Evolutionary conservation across 208 protist species (phyloP).

Genomic region (Wallacemonas collosoma): DNA sequence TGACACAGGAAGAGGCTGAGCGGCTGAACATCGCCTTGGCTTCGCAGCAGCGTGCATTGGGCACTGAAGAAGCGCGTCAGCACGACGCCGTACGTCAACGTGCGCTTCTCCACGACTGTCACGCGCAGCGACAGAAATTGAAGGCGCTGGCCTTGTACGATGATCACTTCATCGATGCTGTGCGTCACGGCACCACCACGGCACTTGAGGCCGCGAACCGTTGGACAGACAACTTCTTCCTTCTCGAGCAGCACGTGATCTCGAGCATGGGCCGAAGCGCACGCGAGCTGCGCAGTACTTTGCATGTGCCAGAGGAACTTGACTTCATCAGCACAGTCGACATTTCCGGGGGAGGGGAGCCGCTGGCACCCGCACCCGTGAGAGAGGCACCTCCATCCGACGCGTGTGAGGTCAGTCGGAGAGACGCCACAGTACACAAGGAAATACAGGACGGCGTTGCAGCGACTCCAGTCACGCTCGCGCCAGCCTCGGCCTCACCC

Average conservation of each 20-base stretch:
- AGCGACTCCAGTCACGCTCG: too few relatives aligned
- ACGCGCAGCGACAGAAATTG: conserved; percentile 17
- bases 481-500: too few relatives aligned
- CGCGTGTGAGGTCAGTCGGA: too few relatives aligned
- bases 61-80: conserved; percentile 17
- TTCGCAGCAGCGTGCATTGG: conserved; percentile 10
- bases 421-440: too few relatives aligned
- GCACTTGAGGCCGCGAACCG: conserved; percentile 70
- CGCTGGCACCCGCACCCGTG: background rate
- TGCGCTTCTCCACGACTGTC: conserved; percentile 21
- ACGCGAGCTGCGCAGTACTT: conserved; percentile 38
- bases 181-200: conserved; percentile 28
- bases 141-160: conserved; percentile 30
- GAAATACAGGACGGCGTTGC: too few relatives aligned
- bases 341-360: background rate
- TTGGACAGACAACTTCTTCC: conserved; percentile 84
- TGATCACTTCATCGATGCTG: conserved; percentile 25
- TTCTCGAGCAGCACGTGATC: conserved; percentile 60
- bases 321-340: conserved; percentile 42
- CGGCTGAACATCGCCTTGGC: background rate
- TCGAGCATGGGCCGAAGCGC: conserved; percentile 30
- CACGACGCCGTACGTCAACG: conserved; percentile 19
- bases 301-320: conserved; percentile 51
- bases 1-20: background rate
- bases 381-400: background rate